phyloP scores from a whole-genome alignment of 352 stramenopile genomes.

The Phytophthora hibernalis region DNA sequence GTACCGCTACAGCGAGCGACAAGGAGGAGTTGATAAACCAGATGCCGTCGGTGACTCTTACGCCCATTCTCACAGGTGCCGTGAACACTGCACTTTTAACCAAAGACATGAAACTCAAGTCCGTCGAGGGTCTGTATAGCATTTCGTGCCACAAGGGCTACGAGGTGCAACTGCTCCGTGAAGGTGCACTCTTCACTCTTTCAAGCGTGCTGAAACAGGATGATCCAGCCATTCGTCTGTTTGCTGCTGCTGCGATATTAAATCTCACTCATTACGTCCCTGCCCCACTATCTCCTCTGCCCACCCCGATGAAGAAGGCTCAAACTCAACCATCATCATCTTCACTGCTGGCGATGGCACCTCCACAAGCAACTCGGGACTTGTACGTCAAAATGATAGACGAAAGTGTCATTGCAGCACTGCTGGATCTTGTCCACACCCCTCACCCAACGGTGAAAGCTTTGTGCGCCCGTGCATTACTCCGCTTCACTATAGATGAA shows the following conservation, averaged over 20 bases:
- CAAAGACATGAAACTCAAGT: constrained; percentile 80
- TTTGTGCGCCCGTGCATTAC: constrained; percentile 69
- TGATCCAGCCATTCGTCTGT: constrained; percentile 69
- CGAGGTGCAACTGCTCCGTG: constrained; percentile 74
- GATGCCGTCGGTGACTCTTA: constrained; percentile 25
- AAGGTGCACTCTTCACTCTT: constrained; percentile 71
- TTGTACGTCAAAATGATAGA: constrained; percentile 80
- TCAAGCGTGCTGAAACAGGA: constrained; percentile 72
- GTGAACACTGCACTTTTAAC: constrained; percentile 46
- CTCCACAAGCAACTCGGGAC: constrained; percentile 49
- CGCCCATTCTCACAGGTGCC: constrained; percentile 9
- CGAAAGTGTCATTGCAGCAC: constrained; percentile 57
- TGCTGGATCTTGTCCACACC: constrained; percentile 78
- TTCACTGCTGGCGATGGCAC: constrained; percentile 19
- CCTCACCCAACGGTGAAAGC: constrained; percentile 69
- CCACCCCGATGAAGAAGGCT: constrained; percentile 32
- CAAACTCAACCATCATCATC: constrained; percentile 25
- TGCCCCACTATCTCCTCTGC: constrained; percentile 15
- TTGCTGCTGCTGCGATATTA: constrained; percentile 72
- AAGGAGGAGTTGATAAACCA: constrained; percentile 37
- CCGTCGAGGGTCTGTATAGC: constrained; percentile 79
- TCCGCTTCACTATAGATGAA: constrained; percentile 81
- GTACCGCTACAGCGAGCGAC: constrained; percentile 1
- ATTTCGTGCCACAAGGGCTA: constrained; percentile 81
- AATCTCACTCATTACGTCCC: constrained; percentile 64